These are phyloP conservation scores for Mercurialis annua DNA, from an alignment of 345 rosid species.

Conservation along the genomic window DNA sequence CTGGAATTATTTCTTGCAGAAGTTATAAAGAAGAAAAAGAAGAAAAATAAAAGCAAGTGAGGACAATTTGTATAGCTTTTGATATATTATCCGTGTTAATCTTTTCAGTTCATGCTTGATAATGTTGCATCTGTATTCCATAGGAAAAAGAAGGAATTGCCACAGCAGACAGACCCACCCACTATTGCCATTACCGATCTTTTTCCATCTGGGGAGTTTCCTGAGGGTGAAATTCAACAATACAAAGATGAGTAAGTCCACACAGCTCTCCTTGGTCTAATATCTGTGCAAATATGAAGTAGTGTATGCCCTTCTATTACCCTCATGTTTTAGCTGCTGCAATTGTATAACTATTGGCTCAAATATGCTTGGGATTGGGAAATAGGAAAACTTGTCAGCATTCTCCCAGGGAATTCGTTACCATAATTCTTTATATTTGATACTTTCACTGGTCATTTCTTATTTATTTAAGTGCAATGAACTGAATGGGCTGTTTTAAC, in stretches of 20 bases:
- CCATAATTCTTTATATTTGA: background rate
- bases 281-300: background rate
- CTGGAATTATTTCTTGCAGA: constrained; percentile 35
- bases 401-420: background rate
- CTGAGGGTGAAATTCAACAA: constrained; percentile 97
- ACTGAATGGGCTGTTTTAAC: background rate
- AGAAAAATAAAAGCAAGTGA: constrained; percentile 95
- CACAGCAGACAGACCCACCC: constrained; percentile 85
- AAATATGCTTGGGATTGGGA: background rate
- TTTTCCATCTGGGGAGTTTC: constrained; percentile 91
- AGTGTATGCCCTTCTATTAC: background rate
- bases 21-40: constrained; percentile 84
- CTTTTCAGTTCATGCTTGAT: background rate
- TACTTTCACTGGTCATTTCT: background rate
- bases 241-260: constrained; percentile 86
- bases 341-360: background rate
- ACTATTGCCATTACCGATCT: constrained; percentile 68
- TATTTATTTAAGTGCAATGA: background rate
- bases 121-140: constrained; percentile 14
- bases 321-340: background rate
- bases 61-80: constrained; percentile 24
- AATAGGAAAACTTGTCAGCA: background rate
- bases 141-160: constrained; percentile 83
- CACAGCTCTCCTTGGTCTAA: background rate
- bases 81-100: background rate